Base-by-base conservation (phyloP, 805 yeast genomes). In the Kodamaea hsintzibuensis region DNA sequence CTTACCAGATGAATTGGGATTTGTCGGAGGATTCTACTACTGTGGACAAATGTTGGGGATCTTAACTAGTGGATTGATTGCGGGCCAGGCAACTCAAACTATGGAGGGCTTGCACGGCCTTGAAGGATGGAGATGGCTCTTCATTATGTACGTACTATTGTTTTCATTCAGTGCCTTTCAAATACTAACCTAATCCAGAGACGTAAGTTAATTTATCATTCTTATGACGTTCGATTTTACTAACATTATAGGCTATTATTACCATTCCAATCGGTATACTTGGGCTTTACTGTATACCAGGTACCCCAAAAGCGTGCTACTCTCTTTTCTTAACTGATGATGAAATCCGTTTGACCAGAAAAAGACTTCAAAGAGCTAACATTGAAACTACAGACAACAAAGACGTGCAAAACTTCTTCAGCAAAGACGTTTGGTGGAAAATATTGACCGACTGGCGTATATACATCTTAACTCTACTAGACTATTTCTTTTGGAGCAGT, bases 291-390 rank as follows among this genome's bases (percentile, higher is more conserved):
- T 49, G 58, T 50, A 56, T 60, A 35, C 70, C 74, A 13, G 68
- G 68, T 2, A 63, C 68, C 4, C 69, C 70, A 5, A 49, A 56
- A 42, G 59, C 56, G 39, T 78, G 85, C 62, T 79, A 80, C 53
- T 80, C 85, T 1, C 64, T 79, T 17, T 81, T 75, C 58, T 64
- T 84, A 25, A 75, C 82, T 0, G 85, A 82, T 57, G 83, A 81
- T 43, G 88, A 84, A 56, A 81, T 82, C 44, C 70, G 77, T 57
- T 65, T 83, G 30, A 81, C 85, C 2, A 72, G 86, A 67, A 68
- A 37, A 17, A 52, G 69, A 39, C 55, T 66, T 62, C 59, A 55
- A 48, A 49, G 62, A 9, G 49, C 49, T 2, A 51, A 30, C 61
- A 62, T 53, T 53, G 59, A 8, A 54, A 60, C 10, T 64, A 63